Evolutionary conservation across 2,329 filamentous ascomycete species (phyloP), one percentile per base, ranked within the genome.

Genomic region (Ophiostoma himal-ulmi): DNA sequence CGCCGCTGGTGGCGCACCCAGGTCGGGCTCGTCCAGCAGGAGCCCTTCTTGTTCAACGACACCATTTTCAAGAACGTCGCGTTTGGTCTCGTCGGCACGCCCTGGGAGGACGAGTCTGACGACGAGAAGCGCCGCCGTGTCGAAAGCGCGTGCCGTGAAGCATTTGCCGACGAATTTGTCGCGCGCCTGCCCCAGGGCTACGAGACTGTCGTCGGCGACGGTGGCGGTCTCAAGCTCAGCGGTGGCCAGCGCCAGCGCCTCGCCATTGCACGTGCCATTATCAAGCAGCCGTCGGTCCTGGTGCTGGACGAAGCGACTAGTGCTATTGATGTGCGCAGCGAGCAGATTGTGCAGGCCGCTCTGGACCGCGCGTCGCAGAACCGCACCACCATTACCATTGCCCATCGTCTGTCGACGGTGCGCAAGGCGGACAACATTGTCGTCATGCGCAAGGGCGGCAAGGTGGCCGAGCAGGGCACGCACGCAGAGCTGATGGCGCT

Each of bases 211-310:
- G 91, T 95, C 1, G 92, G 92, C 0, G 91, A 95, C 75, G 85
- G 86, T n/a, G 92, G 92, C 1, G 92, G 92, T 1, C 90, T 91
- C 60, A 92, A 92, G 75, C 81, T 96, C 0, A 93, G 90, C 13
- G 77, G 77, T 1, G 93, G 93, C 0, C 92, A 96, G 77, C 86
- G 91, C n/a, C 92, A 96, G 77, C 86, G 93, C 5, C 84, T 96
- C 34, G 90, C 91, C 1, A 91, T 78, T 52, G 76, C 76, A 0
- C 72, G 76, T 39, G 75, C 74, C 54, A 77, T 78, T 39, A 74
- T 78, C 60, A 76, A 76, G 70, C 70, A 74, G 17, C 76, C 76
- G 3, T 74, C 76, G 20, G 76, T 78, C 26, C 68, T 77, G 30
- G 76, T 78, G 10, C 74, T 78, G 1, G 76, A 78, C 71, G 76